A percentile compares a stretch with the other conserved stretches of the same genome.
These are phyloP conservation scores for Kokia cookei DNA, from an alignment of 441 rosid species.

Conservation along the genomic window DNA sequence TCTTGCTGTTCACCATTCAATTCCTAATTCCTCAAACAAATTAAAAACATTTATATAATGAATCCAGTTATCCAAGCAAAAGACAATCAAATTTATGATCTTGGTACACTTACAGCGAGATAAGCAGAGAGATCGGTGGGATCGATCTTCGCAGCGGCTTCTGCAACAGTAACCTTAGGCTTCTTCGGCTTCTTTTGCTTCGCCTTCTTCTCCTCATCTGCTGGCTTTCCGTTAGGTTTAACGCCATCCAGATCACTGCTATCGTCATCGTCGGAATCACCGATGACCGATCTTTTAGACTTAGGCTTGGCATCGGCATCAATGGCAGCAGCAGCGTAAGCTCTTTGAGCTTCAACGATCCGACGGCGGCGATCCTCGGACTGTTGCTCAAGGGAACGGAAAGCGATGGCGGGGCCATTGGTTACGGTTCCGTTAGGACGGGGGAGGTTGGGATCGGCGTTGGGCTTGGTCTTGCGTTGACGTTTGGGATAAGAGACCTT, in stretches of 20 bases:
- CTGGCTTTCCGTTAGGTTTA: conserved; percentile 29
- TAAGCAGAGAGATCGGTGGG: conserved; percentile 56
- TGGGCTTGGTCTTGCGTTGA: conserved; percentile 50
- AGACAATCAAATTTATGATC: conserved; percentile 11
- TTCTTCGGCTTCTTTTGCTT: conserved; percentile 85
- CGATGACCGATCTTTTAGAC: conserved; percentile 42
- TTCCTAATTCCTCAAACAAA: conserved; percentile 29
- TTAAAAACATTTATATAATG: background rate
- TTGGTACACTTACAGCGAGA: conserved; percentile 52
- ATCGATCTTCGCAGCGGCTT: conserved; percentile 78
- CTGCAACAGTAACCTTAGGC: conserved; percentile 69
- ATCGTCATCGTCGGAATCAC: conserved; percentile 29
- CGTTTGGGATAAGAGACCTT: conserved; percentile 68
- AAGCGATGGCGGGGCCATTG: conserved; percentile 39
- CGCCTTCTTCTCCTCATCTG: conserved; percentile 39
- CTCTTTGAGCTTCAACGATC: conserved; percentile 40
- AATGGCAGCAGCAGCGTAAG: conserved; percentile 21
- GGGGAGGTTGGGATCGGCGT: conserved; percentile 18
- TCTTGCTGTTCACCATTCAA: conserved; percentile 67
- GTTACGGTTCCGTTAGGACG: conserved; percentile 19
- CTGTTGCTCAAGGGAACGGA: conserved; percentile 51
- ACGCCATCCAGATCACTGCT: conserved; percentile 33
- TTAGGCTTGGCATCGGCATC: conserved; percentile 28
- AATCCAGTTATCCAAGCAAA: background rate
- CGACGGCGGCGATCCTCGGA: conserved; percentile 55